A percentile compares a stretch with the other conserved stretches of the same genome.
Evolutionary conservation across 176 grass and related monocot species (phyloP).

Genomic region (Elymus sibiricus): DNA sequence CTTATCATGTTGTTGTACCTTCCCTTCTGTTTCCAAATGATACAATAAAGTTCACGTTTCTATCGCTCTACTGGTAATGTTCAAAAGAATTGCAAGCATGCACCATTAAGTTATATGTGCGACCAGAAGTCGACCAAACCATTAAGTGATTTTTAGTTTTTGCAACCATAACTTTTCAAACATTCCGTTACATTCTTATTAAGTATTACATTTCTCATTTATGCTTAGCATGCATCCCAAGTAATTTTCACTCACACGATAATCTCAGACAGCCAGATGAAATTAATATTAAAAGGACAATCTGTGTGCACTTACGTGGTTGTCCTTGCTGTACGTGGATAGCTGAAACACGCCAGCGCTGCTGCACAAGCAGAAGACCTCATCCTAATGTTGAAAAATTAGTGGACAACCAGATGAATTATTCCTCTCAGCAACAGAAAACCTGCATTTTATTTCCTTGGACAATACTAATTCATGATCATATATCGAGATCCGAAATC

Average conservation of each 20-base stretch:
- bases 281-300: too few species aligned
- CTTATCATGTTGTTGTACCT: background rate
- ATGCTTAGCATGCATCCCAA: too few species aligned
- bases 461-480: background rate
- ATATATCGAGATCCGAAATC: background rate
- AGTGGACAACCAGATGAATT: background rate
- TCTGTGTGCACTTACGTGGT: background rate
- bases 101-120: too few species aligned
- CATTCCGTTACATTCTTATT: too few species aligned
- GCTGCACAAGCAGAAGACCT: background rate
- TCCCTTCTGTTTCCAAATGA: background rate
- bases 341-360: constrained; percentile 7
- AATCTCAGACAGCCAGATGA: too few species aligned
- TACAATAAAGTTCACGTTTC: background rate
- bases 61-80: background rate
- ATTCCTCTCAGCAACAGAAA: background rate
- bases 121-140: too few species aligned
- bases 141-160: too few species aligned
- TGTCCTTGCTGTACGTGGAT: constrained; percentile 13
- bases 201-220: too few species aligned
- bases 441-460: background rate
- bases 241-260: too few species aligned
- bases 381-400: background rate
- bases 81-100: background rate
- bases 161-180: too few species aligned